These are phyloP conservation scores for Otatea glauca DNA, from an alignment of 176 grass and related monocot species.

Conservation along the genomic window DNA sequence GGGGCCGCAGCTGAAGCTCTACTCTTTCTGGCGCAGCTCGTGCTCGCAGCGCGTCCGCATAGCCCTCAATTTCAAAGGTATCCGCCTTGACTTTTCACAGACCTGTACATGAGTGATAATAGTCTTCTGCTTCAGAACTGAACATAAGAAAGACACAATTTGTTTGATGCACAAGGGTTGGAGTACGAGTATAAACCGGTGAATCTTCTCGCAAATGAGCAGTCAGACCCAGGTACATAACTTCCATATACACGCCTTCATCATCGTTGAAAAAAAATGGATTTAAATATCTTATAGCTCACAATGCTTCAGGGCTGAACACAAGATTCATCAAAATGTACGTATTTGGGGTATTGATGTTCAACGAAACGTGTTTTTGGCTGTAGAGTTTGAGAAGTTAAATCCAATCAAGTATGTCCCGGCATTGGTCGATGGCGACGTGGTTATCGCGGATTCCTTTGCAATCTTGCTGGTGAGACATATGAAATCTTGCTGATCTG, in stretches of 20 bases:
- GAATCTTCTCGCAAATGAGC: conserved; percentile 40
- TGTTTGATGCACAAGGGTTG: not conserved
- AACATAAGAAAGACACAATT: conserved; percentile 4
- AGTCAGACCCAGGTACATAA: conserved; percentile 35
- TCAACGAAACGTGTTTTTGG: not conserved
- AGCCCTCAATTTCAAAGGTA: conserved; percentile 41
- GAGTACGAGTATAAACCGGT: conserved; percentile 32
- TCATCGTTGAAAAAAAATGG: not conserved
- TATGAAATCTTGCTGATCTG: not conserved
- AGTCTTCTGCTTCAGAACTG: not conserved
- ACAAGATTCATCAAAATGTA: not conserved
- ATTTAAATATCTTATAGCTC: not conserved
- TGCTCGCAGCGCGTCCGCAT: conserved; percentile 38
- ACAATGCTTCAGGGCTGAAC: not conserved
- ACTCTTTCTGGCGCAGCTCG: conserved; percentile 44
- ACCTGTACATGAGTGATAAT: not conserved
- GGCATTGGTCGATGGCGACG: not conserved
- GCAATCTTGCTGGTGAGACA: conserved; percentile 41
- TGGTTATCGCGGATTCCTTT: not conserved
- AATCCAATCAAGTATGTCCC: conserved; percentile 48
- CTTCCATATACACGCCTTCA: not conserved
- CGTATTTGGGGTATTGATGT: not conserved
- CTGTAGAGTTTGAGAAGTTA: conserved; percentile 33
- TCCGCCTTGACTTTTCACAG: not conserved
- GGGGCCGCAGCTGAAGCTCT: conserved; percentile 35